Evolutionary conservation across 2,329 filamentous ascomycete species (phyloP), one percentile per base, ranked within the genome.

Genomic region (Fusarium agapanthi): DNA sequence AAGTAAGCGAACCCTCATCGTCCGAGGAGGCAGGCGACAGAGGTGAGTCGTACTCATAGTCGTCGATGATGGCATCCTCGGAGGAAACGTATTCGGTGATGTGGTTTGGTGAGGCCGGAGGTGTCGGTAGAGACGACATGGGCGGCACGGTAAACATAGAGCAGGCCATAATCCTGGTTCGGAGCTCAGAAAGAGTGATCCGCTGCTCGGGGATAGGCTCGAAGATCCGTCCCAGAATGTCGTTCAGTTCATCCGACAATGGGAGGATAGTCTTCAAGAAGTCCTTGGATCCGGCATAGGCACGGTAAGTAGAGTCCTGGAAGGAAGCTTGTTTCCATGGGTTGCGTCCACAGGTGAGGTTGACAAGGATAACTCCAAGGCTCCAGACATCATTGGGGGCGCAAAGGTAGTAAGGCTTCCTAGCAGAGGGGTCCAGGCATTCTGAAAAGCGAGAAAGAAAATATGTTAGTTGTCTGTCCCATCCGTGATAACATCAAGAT

Each of bases 321-420:
- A 90, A 87, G 18, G 95, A 97, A 70, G 96, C 96, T 81, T 96
- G 93, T 86, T 98, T 98, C 96, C 96, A 99, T 67, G 96, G 96
- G 84, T 99, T 99, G 81, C 96, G 94, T 80, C 96, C 96, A 84
- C 96, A 99, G 57, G 95, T 97, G 75, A 99, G 88, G 86, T 99
- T 99, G 78, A 99, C 95, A 69, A 99, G 88, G 80, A 99, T 97
- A 59, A 99, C 95, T 76, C 96, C 96, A n/a, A 99, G 89, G 79
- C 93, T 95, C 96, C 96, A 99, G 77, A 98, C 91, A 83, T 99
- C 96, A 85, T 98, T 99, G 65, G 95, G 93, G 58, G 94, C 95
- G 74, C 95, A 97, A 75, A 91, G 91, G 83, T 99, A 99, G 82
- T 89, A 95, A 35, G 92, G 82, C 87, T 89, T 88, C 89, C 90